Base-by-base conservation (phyloP, 2,329 filamentous ascomycete genomes). In the Aspergillus brunneoviolaceus region DNA sequence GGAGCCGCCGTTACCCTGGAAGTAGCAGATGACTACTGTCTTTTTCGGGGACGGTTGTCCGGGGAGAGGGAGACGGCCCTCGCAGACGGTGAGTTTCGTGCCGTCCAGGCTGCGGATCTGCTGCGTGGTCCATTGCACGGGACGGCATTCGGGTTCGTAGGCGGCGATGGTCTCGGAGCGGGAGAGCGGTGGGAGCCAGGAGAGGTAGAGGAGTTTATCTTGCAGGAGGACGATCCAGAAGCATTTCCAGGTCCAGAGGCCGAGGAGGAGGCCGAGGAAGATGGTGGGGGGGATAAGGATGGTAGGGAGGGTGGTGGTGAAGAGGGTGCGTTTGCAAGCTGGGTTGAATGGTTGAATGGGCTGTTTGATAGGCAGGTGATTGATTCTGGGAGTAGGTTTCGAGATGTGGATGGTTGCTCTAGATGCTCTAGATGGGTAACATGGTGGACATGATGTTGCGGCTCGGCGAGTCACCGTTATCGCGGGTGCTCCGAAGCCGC, bases 121-220 rank as follows among this genome's bases (percentile, higher is more conserved):
- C 65, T 85, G 81, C 67, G 91, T 86, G n/a, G 79, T 74, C 90
- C 90, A 94, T 45, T 70, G 61, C n/a, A 92, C 79, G 0, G 85
- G 86, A 27, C 76, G 78, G 64, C 87, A 91, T 42, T 83, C 79
- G 4, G 73, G 71, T 27, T 78, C 78, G 70, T 90, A 92, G 66
- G 89, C 85, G 3, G 78, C 76, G 42, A 93, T 87, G 59, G 77
- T 86, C 76, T 92, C 88, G 25, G 82, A 81, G 16, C 89, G 82
- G 0, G 89, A 82, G 69, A 89, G 89, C 2, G 89, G 89, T 19
- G 89, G 89, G 54, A 92, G 76, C 50, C 88, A 89, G 0, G 90
- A 89, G 79, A 92, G 91, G 75, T 92, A 93, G 60, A 93, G 89
- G 70, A 93, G 91, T 70, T 89, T 88, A 70, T 93, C 91, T 75